Base-by-base conservation (phyloP, 148 eudicot species). In the Rhododendron molle region DNA sequence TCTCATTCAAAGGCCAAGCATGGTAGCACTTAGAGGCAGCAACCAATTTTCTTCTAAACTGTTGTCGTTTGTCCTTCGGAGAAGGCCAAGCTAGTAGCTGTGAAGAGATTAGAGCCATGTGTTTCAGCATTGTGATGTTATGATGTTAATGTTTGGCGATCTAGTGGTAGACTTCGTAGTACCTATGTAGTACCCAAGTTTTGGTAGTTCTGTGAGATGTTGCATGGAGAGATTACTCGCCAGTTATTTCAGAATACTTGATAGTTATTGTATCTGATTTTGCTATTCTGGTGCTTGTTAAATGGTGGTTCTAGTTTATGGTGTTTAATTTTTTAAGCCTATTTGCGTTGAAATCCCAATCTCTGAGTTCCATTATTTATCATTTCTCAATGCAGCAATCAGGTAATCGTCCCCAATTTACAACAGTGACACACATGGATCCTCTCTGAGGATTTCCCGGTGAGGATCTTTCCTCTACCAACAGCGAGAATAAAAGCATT, bases 1-100 rank as follows among this genome's bases (percentile, higher is more conserved):
- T 86, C 91, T 49, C 92, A 92, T 84, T 52, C 85, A 1, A 88
- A 90, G 85, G 94, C 89, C 71, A 92, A 92, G 88, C 94, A 92
- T 76, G 44, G 79, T 28, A 81, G 77, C 88, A 91, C 87, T 47
- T 92, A 89, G 87, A 60, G 43, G 6, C 2, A 0, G 7, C 10
- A 34, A 28, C 49, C 65, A 80, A 47, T 30, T 46, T 30, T n/a
- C 36, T 26, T 14, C 58, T 20, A 47, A 50, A 3, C 12, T 0
- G 0, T 80, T 10, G n/a, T 5, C 12, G 8, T 52, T 52, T 14
- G 40, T 3, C 7, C 34, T 47, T 9, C 3, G 16, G 3, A 34
- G 69, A 40, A 40, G 44, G 71, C 30, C 71, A 2, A 20, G 67
- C 67, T 58, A 1, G n/a, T 58, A 58, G 67, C 6, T 58, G 67